A percentile compares a stretch with the other conserved stretches of the same genome.
These are phyloP conservation scores for Rosa persica DNA, from an alignment of 306 rosid genomes.

Conservation along the genomic window DNA sequence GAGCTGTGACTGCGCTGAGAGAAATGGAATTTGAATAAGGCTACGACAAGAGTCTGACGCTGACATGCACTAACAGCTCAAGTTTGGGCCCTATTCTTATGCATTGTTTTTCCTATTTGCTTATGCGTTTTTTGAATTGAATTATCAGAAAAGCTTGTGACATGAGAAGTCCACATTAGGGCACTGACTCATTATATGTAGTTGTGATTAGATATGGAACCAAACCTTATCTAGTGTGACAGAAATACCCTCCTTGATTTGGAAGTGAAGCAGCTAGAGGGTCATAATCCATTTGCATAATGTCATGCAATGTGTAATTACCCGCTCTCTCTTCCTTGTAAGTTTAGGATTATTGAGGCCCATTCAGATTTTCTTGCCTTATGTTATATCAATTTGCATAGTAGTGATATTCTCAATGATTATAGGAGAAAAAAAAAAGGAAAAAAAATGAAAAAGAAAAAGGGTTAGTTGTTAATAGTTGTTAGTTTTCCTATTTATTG, in stretches of 20 bases:
- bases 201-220: constrained; percentile 26
- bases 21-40: constrained; percentile 45
- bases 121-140: not conserved
- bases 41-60: constrained; percentile 43
- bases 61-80: constrained; percentile 50
- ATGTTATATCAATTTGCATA: too few relatives aligned
- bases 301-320: constrained; percentile 4
- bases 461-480: not conserved
- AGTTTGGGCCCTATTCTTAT: constrained; percentile 31
- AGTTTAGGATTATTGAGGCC: not conserved
- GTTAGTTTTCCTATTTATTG: not conserved
- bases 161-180: constrained; percentile 20
- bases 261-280: constrained; percentile 21
- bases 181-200: constrained; percentile 19
- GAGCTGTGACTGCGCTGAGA: constrained; percentile 31
- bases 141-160: constrained; percentile 20
- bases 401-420: not conserved
- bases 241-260: constrained; percentile 22
- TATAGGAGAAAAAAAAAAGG: not conserved
- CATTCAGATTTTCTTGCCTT: constrained; percentile 1
- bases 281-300: not conserved
- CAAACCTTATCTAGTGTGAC: constrained; percentile 7
- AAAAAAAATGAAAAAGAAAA: too few relatives aligned
- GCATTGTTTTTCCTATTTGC: constrained; percentile 22
- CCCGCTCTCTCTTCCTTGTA: not conserved